Conservation (phyloP, 768 basidiomycete genomes). For the Leucosporidium yakuticum region DNA sequence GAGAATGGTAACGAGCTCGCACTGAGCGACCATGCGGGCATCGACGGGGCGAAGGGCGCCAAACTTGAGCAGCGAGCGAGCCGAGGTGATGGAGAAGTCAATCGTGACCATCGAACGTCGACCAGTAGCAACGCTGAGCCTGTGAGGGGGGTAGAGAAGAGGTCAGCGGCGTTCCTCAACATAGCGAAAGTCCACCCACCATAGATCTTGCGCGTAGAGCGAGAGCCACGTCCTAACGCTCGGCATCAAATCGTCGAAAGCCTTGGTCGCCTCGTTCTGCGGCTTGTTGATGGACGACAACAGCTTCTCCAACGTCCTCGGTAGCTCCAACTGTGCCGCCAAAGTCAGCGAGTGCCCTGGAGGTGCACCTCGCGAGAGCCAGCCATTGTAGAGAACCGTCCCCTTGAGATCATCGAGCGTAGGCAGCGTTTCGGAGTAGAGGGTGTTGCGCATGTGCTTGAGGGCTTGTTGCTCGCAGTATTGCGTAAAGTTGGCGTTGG, state of each 20-base stretch:
- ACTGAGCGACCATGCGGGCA: slow-evolving; percentile 27
- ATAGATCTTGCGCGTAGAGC: slow-evolving; percentile 25
- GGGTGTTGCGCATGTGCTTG: slow-evolving; percentile 19
- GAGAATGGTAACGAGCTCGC: slow-evolving; percentile 26
- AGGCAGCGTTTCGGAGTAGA: slow-evolving; percentile 10
- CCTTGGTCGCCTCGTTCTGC: not conserved
- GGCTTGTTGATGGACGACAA: slow-evolving; percentile 2
- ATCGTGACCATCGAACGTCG: slow-evolving; percentile 31
- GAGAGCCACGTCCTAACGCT: slow-evolving; percentile 17
- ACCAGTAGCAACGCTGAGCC: slow-evolving; percentile 27
- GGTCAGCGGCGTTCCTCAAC: not conserved
- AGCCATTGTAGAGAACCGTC: slow-evolving; percentile 17
- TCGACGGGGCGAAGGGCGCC: slow-evolving; percentile 27
- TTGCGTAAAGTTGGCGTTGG: slow-evolving; percentile 11
- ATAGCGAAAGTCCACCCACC: not conserved
- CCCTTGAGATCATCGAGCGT: slow-evolving; percentile 24
- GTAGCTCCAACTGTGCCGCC: slow-evolving; percentile 29
- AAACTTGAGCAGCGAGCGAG: slow-evolving; percentile 24
- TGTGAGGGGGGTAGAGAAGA: not conserved
- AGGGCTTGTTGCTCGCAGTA: slow-evolving; percentile 8
- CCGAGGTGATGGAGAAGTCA: slow-evolving; percentile 27
- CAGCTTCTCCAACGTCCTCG: slow-evolving; percentile 14
- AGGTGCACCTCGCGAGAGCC: slow-evolving; percentile 24
- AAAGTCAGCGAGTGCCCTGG: slow-evolving; percentile 24
- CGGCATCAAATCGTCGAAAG: slow-evolving; percentile 24